phyloP scores from a whole-genome alignment of 192 early-diverging fungal genomes.

The Rhizophlyctis rosea region DNA sequence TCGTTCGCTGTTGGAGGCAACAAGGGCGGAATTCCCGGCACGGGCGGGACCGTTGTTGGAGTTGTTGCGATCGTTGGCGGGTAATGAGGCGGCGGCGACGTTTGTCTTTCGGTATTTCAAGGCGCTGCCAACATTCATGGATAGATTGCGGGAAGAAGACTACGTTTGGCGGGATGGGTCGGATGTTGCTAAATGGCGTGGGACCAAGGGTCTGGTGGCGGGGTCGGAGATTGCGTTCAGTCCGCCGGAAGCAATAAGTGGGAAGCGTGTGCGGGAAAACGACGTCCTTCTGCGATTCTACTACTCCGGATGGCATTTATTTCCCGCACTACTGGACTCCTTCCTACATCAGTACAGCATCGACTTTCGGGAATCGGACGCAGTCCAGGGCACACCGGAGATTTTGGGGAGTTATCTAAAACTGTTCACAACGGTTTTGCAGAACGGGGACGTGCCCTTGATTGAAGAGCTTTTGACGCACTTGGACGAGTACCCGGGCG shows the following conservation, averaged over 20 bases:
- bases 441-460: slow-evolving; percentile 23
- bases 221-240: slow-evolving; percentile 16
- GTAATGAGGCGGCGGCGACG: slow-evolving; percentile 19
- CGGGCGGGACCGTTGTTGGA: slow-evolving; percentile 23
- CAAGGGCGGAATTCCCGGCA: slow-evolving; percentile 29
- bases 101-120: slow-evolving; percentile 37
- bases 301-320: slow-evolving; percentile 46
- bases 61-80: slow-evolving; percentile 29
- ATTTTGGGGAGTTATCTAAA: slow-evolving; percentile 25
- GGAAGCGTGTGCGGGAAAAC: slow-evolving; percentile 17
- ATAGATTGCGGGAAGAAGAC: slow-evolving; percentile 19
- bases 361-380: not conserved
- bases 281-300: slow-evolving; percentile 9
- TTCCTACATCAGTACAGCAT: slow-evolving; percentile 29
- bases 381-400: slow-evolving; percentile 15
- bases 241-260: slow-evolving; percentile 16
- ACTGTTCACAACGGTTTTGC: slow-evolving; percentile 34
- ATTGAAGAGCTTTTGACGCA: slow-evolving; percentile 26
- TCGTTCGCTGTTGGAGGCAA: slow-evolving; percentile 37
- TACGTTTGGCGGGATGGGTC: slow-evolving; percentile 19
- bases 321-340: slow-evolving; percentile 35
- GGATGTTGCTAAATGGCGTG: not conserved
- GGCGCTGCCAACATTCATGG: slow-evolving; percentile 30
- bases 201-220: slow-evolving; percentile 15
- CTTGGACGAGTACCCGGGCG: slow-evolving; percentile 11